A percentile compares a stretch with the other conserved stretches of the same genome.
phyloP scores from a whole-genome alignment of 2,329 filamentous ascomycete species.

The Alternaria triticimaculans region DNA sequence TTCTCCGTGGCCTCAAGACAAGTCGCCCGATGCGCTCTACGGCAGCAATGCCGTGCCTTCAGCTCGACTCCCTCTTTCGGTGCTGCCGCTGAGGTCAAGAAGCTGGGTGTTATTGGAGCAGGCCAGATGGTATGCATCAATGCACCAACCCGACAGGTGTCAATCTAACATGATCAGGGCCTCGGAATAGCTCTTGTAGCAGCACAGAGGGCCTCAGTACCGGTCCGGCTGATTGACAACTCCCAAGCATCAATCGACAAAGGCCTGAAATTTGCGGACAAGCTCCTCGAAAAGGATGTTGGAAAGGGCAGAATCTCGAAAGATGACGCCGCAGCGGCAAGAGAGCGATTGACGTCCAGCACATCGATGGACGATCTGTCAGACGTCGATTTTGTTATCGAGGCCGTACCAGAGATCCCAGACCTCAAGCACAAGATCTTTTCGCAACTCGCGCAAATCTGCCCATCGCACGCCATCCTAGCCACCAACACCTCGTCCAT shows the following conservation, averaged over 20 bases:
- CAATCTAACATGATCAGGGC: constrained; percentile 65
- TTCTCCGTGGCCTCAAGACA: constrained; percentile 42
- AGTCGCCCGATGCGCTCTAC: constrained; percentile 25
- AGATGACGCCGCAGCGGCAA: constrained; percentile 76
- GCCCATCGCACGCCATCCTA: constrained; percentile 83
- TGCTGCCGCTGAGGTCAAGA: constrained; percentile 77
- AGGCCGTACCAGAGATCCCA: constrained; percentile 93
- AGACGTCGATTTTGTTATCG: constrained; percentile 94
- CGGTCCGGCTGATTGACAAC: constrained; percentile 84
- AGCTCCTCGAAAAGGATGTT: constrained; percentile 91
- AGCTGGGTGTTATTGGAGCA: constrained; percentile 88
- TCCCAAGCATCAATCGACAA: constrained; percentile 87
- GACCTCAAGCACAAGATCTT: constrained; percentile 90
- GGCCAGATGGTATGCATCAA: constrained; percentile 82
- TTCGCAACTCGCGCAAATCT: constrained; percentile 78
- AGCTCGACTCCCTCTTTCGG: constrained; percentile 68
- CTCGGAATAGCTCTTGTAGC: constrained; percentile 95
- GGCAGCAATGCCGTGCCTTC: constrained; percentile 61
- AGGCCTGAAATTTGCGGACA: constrained; percentile 90
- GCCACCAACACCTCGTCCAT: constrained; percentile 99
- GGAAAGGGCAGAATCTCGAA: constrained; percentile 84
- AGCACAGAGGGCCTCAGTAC: constrained; percentile 80
- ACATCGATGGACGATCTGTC: constrained; percentile 79
- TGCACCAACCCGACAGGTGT: background rate
- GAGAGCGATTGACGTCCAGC: constrained; percentile 71